Percentiles rank a stretch among this genome's conserved stretches.
phyloP scores from a whole-genome alignment of 257 asterid species.

The Solanum appendiculatum region DNA sequence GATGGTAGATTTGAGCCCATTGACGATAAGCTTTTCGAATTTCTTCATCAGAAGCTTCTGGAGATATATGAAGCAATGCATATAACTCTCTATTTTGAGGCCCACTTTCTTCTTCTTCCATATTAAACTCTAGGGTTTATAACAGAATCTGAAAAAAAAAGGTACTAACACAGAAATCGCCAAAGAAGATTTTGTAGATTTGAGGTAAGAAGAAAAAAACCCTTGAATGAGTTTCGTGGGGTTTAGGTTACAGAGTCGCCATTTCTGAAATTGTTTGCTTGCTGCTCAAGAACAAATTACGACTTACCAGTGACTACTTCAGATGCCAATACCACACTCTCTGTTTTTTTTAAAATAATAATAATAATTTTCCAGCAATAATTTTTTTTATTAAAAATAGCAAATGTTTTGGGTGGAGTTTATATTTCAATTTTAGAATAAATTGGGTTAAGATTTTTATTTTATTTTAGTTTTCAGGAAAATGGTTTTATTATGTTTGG shows the following conservation, averaged over 20 bases:
- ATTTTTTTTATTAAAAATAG: not conserved
- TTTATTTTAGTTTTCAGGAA: too few relatives aligned
- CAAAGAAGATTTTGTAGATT: not conserved
- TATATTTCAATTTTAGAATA: too few relatives aligned
- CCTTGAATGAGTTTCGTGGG: not conserved
- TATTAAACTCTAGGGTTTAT: not conserved
- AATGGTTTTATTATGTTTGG: too few relatives aligned
- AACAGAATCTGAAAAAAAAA: not conserved
- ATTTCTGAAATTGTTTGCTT: not conserved
- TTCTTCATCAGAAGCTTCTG: slow-evolving; percentile 95
- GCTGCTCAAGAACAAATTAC: not conserved
- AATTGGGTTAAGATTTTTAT: too few relatives aligned
- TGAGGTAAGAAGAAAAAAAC: not conserved
- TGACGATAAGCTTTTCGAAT: slow-evolving; percentile 91
- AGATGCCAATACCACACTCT: not conserved
- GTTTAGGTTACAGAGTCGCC: not conserved
- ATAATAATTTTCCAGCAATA: not conserved
- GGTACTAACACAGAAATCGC: too few relatives aligned
- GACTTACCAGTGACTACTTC: not conserved
- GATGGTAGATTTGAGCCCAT: slow-evolving; percentile 98
- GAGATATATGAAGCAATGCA: slow-evolving; percentile 79
- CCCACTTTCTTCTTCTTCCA: slow-evolving; percentile 14
- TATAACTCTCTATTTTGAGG: slow-evolving; percentile 53
- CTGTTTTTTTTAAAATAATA: not conserved
- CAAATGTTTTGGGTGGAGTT: not conserved